Conservation (phyloP, 228 moss, liverwort and hornwort species). For the Sphagnum magellanicum region DNA sequence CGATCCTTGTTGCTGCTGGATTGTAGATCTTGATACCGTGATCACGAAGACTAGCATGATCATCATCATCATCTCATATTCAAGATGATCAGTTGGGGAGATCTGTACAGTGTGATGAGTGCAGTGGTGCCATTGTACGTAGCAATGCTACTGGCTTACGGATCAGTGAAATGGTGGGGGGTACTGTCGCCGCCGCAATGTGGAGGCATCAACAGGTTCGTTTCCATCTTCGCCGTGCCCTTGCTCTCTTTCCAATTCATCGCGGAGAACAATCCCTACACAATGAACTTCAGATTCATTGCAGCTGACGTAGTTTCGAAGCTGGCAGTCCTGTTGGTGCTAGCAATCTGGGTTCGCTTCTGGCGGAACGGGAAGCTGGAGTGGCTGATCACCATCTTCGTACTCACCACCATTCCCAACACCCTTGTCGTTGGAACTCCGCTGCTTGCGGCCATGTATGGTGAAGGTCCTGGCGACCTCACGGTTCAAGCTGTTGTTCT, state of each 20-base stretch:
- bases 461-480: conserved; percentile 15
- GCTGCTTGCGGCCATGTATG: conserved; percentile 45
- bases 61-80: too few species aligned
- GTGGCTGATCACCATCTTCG: conserved; percentile 60
- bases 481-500: conserved; percentile 39
- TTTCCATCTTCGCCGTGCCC: conserved; percentile 50
- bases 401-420: conserved; percentile 54
- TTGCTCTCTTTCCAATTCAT: conserved; percentile 49
- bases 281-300: conserved; percentile 43
- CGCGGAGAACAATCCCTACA: conserved; percentile 36
- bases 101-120: conserved; percentile 44
- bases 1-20: too few species aligned
- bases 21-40: too few species aligned
- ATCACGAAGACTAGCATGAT: too few species aligned
- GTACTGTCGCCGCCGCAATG: conserved; percentile 47
- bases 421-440: conserved; percentile 57
- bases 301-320: conserved; percentile 42
- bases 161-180: conserved; percentile 57
- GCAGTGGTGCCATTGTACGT: conserved; percentile 50
- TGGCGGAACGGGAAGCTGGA: conserved; percentile 33
- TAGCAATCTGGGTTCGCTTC: conserved; percentile 42
- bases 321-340: conserved; percentile 19
- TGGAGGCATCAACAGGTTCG: conserved; percentile 52
- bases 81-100: conserved; percentile 33
- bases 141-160: conserved; percentile 55